phyloP scores from a whole-genome alignment of 176 grass and related monocot genomes.

The Miscanthus lutarioriparius region DNA sequence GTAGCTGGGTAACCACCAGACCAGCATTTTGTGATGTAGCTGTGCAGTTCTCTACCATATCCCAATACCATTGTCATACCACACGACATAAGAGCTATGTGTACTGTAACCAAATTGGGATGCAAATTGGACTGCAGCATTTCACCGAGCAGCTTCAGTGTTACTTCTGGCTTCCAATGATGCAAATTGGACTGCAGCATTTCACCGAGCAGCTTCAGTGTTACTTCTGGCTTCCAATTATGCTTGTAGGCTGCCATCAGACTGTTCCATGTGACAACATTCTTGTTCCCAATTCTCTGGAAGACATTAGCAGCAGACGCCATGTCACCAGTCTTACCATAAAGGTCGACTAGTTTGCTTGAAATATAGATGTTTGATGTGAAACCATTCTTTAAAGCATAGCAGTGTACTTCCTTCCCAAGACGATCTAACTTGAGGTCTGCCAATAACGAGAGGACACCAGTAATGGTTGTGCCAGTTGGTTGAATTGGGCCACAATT shows the following conservation, averaged over 20 bases:
- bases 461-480: slow-evolving; percentile 55
- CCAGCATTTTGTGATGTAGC: slow-evolving; percentile 57
- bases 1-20: slow-evolving; percentile 43
- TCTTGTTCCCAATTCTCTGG: slow-evolving; percentile 55
- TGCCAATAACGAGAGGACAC: slow-evolving; percentile 52
- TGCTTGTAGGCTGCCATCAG: slow-evolving; percentile 56
- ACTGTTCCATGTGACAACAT: slow-evolving; percentile 67
- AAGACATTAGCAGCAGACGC: slow-evolving; percentile 54
- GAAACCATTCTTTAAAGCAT: slow-evolving; percentile 56
- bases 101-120: slow-evolving; percentile 53
- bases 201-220: slow-evolving; percentile 50
- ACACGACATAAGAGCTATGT: slow-evolving; percentile 61
- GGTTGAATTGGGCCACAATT: slow-evolving; percentile 44
- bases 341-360: slow-evolving; percentile 66
- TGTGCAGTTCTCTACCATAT: slow-evolving; percentile 57
- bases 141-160: slow-evolving; percentile 50
- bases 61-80: slow-evolving; percentile 50
- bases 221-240: slow-evolving; percentile 58
- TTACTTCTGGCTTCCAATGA: slow-evolving; percentile 57
- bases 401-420: slow-evolving; percentile 67
- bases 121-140: slow-evolving; percentile 43
- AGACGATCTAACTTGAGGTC: slow-evolving; percentile 56
- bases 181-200: slow-evolving; percentile 41
- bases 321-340: slow-evolving; percentile 58
- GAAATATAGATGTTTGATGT: slow-evolving; percentile 63